Evolutionary conservation across 1,139 yeast species (phyloP).

Genomic region (Kurtzmaniella quercitrusa): DNA sequence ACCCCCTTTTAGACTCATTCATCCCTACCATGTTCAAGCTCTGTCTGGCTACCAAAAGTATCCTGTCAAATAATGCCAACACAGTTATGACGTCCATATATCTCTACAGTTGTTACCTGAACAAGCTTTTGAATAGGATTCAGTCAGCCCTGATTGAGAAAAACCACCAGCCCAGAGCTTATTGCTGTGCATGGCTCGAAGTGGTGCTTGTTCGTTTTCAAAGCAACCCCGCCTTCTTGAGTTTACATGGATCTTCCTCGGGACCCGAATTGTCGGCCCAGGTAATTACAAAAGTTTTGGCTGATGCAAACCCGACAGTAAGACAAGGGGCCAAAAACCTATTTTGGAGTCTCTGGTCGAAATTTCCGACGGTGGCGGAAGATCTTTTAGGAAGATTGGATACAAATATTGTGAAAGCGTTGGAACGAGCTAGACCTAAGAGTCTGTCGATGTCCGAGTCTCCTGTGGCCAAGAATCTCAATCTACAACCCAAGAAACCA

Average conservation of each 20-base stretch:
- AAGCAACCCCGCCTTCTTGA: conserved; percentile 22
- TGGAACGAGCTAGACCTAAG: conserved; percentile 48
- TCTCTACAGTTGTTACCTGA: conserved; percentile 49
- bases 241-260: conserved; percentile 30
- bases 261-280: conserved; percentile 48
- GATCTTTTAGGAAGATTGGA: conserved; percentile 48
- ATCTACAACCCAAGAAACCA: conserved; percentile 15
- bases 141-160: conserved; percentile 58
- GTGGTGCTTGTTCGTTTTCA: conserved; percentile 48
- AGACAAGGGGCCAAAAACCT: conserved; percentile 71
- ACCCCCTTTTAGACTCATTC: conserved; percentile 58
- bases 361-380: conserved; percentile 46
- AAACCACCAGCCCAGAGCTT: conserved; percentile 64
- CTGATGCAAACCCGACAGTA: conserved; percentile 79
- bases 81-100: conserved; percentile 61
- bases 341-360: conserved; percentile 63
- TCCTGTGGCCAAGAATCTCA: conserved; percentile 8
- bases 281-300: conserved; percentile 55
- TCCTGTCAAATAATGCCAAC: conserved; percentile 74
- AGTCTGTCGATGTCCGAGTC: conserved; percentile 7
- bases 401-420: conserved; percentile 30
- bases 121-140: conserved; percentile 53
- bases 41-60: conserved; percentile 72
- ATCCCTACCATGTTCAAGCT: conserved; percentile 56
- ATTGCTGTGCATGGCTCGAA: conserved; percentile 68